Base-by-base conservation (phyloP, 495 filamentous ascomycete genomes). In the Cudoniella acicularis region DNA sequence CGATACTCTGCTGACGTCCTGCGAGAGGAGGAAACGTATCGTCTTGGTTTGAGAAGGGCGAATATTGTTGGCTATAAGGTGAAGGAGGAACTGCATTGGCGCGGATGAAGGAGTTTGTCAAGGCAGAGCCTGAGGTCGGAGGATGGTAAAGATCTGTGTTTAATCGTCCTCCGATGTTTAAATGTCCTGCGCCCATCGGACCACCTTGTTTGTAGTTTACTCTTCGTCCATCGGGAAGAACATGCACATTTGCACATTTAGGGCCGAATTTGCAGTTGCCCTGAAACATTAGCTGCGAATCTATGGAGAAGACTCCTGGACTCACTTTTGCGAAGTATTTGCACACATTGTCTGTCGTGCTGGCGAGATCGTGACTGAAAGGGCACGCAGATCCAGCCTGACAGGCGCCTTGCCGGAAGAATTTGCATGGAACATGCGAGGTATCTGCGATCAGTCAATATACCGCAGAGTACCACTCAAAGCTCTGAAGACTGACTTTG, bases 201-300 rank as follows among this genome's bases (percentile, higher is more conserved):
- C 78, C 78, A 56, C 77, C 78, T 65, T 78, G 80, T 61, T 79
- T 72, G 62, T 83, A 83, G 73, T 96, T 96, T 62, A 98, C 89
- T 67, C 91, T 82, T 64, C 90, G 88, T 48, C 94, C 94, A 72
- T 98, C 91, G 26, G 94, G 91, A 42, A 96, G 84, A 65, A 98
- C 88, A 72, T 98, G 94, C 59, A 92, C 89, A 70, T 96, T 87
- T 64, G 95, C 94, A 77, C 94, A 98, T 73, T 98, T 98, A 24
- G 88, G 85, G 55, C 94, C 94, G 72, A 98, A 98, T 72, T 98
- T 98, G 86, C 94, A 98, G 74, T 97, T 97, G 56, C 94, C 95
- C 91, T 97, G 49, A 17, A 41, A n/a, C 47, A 57, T 66, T 55
- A 66, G 66, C 52, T n/a, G 26, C 17, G 11, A 11, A 57, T 1